A percentile compares a stretch with the other conserved stretches of the same genome.
Conservation (phyloP, 2,329 filamentous ascomycete genomes). For the Fusarium metavorans region DNA sequence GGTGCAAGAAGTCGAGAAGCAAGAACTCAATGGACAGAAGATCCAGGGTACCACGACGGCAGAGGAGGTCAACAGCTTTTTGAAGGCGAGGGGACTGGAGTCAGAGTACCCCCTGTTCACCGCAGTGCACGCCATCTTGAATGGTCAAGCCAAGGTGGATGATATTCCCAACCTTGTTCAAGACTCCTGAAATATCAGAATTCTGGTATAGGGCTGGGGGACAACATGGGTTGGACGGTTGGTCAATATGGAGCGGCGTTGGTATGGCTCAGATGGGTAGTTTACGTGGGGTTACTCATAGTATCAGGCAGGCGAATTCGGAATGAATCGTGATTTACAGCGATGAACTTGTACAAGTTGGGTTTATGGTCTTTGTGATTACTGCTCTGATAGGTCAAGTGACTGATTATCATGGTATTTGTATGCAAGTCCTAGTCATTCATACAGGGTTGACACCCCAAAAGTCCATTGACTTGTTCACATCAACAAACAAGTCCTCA, state of each 20-base stretch:
- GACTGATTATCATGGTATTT: not conserved
- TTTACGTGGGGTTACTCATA: conserved; percentile 19
- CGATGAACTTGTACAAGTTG: not conserved
- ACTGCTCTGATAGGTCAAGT: not conserved
- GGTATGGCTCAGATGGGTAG: conserved; percentile 27
- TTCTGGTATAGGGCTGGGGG: not conserved
- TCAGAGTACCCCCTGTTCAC: conserved; percentile 93
- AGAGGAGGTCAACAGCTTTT: conserved; percentile 88
- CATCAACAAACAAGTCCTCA: conserved; percentile 37
- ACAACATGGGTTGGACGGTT: conserved; percentile 12
- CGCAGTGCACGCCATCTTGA: conserved; percentile 83
- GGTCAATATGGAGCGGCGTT: conserved; percentile 39
- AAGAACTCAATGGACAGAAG: conserved; percentile 96
- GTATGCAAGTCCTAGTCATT: not conserved
- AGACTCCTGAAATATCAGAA: conserved; percentile 39
- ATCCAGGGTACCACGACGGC: conserved; percentile 95
- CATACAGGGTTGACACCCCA: conserved; percentile 2
- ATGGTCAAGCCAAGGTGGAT: conserved; percentile 80
- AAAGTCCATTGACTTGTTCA: conserved; percentile 17
- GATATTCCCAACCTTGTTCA: conserved; percentile 81
- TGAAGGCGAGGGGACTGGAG: conserved; percentile 82
- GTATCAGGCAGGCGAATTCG: conserved; percentile 26
- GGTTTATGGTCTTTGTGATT: not conserved
- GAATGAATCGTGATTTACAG: conserved; percentile 29
- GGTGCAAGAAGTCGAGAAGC: conserved; percentile 88